phyloP scores from a whole-genome alignment of 805 yeast genomes.

The Lipomyces japonicus region DNA sequence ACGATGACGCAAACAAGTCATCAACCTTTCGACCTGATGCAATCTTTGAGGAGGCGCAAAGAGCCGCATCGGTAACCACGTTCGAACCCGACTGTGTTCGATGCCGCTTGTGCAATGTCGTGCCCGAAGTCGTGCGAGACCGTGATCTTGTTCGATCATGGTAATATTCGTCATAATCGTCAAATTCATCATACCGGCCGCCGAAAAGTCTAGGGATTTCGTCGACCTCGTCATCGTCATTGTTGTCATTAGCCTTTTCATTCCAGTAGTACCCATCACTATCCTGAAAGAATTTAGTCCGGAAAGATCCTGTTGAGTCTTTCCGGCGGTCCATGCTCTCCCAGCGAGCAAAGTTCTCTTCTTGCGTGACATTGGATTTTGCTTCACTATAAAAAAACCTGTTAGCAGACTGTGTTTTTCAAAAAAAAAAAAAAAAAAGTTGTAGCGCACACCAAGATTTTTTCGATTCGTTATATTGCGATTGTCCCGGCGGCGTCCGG shows the following conservation, averaged over 20 bases:
- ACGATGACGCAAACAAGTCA: slow-evolving; percentile 5
- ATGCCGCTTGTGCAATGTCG: not conserved
- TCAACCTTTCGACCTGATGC: too few species aligned
- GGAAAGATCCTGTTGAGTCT: too few species aligned
- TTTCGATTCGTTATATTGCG: slow-evolving; percentile 5
- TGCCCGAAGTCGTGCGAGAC: not conserved
- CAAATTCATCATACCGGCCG: slow-evolving; percentile 3
- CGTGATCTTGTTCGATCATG: not conserved
- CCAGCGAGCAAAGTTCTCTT: slow-evolving; percentile 1
- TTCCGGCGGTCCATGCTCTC: slow-evolving; percentile 4
- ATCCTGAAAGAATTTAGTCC: not conserved
- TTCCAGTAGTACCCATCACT: slow-evolving; percentile 1
- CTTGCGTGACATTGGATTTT: not conserved
- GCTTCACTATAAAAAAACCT: not conserved
- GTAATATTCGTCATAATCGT: not conserved
- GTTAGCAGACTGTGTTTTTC: not conserved
- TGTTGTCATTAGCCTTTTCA: too few species aligned
- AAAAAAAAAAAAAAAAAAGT: not conserved
- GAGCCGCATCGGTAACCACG: too few species aligned
- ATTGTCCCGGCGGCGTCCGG: slow-evolving; percentile 9
- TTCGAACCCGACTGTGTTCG: slow-evolving; percentile 5
- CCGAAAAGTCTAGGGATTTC: too few species aligned
- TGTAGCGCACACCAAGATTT: slow-evolving; percentile 25
- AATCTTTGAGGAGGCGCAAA: too few species aligned
- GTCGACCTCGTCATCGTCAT: too few species aligned